Percentiles rank a stretch among this genome's conserved stretches.
phyloP scores from a whole-genome alignment of 306 rosid genomes.

The Prunus armeniaca region DNA sequence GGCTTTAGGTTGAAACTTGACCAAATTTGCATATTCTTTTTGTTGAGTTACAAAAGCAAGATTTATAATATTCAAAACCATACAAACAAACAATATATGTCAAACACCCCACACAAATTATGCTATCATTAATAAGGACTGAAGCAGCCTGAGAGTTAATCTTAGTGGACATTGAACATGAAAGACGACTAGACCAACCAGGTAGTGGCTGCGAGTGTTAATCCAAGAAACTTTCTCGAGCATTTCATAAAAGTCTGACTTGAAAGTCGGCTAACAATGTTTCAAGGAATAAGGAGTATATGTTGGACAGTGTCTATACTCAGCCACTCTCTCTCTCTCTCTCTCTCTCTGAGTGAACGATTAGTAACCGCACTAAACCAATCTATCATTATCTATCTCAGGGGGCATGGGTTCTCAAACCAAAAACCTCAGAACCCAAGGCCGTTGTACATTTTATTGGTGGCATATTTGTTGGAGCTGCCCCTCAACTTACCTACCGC shows the following conservation, averaged over 20 bases:
- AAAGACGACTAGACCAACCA: not conserved
- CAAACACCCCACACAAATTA: not conserved
- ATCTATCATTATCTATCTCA: slow-evolving; percentile 27
- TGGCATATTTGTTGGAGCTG: slow-evolving; percentile 97
- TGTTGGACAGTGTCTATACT: not conserved
- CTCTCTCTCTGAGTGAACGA: slow-evolving; percentile 9
- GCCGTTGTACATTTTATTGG: slow-evolving; percentile 88
- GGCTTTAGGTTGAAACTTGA: not conserved
- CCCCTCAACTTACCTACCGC: slow-evolving; percentile 96
- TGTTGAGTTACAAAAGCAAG: not conserved
- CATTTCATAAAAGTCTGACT: not conserved
- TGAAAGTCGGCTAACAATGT: not conserved
- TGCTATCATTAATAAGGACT: not conserved
- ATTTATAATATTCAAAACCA: not conserved
- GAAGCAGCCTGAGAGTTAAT: not conserved
- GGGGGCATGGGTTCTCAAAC: slow-evolving; percentile 98
- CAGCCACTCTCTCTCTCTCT: not conserved
- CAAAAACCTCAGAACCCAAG: slow-evolving; percentile 59
- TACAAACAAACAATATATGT: not conserved
- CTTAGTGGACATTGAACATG: not conserved
- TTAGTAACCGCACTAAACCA: not conserved
- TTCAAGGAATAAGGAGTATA: not conserved
- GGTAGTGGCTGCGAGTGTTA: not conserved
- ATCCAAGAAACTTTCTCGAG: not conserved
- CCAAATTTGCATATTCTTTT: not conserved